Evolutionary conservation across 129 eudicot genomes (phyloP).

Genomic region (Ambrosia artemisiifolia): DNA sequence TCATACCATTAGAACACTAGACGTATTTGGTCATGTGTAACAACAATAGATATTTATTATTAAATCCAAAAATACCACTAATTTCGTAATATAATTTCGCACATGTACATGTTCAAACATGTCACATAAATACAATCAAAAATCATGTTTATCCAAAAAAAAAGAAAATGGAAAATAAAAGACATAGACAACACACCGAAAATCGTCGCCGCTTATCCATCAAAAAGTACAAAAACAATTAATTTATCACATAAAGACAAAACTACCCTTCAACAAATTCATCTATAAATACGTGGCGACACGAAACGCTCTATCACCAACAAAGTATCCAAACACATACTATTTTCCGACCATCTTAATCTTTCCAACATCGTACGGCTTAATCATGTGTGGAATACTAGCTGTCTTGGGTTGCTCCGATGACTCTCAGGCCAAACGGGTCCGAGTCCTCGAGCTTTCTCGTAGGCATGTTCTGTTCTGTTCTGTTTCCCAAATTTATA

Average conservation of each 20-base stretch:
- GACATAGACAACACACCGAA: not conserved
- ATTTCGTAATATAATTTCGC: too few relatives aligned
- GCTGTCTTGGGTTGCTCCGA: slow-evolving; percentile 94
- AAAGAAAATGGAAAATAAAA: not conserved
- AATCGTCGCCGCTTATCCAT: slow-evolving; percentile 1
- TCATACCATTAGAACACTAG: too few relatives aligned
- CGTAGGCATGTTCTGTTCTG: slow-evolving; percentile 52
- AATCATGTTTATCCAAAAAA: not conserved
- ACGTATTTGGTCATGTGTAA: too few relatives aligned
- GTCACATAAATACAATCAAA: not conserved
- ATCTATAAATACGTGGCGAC: slow-evolving; percentile 6
- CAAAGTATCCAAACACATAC: not conserved
- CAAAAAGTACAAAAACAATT: not conserved
- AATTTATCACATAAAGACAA: not conserved
- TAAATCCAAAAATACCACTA: too few relatives aligned
- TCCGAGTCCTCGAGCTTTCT: slow-evolving; percentile 94
- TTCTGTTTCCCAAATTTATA: not conserved
- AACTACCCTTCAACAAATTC: not conserved
- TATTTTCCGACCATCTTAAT: too few relatives aligned
- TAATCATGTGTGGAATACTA: slow-evolving; percentile 80
- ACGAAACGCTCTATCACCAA: not conserved
- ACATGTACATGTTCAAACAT: not conserved
- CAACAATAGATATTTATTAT: too few relatives aligned
- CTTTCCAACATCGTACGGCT: not conserved
- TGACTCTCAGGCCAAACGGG: slow-evolving; percentile 88